Evolutionary conservation across 768 basidiomycete species (phyloP).

Genomic region (Hysterangium stoloniferum): DNA sequence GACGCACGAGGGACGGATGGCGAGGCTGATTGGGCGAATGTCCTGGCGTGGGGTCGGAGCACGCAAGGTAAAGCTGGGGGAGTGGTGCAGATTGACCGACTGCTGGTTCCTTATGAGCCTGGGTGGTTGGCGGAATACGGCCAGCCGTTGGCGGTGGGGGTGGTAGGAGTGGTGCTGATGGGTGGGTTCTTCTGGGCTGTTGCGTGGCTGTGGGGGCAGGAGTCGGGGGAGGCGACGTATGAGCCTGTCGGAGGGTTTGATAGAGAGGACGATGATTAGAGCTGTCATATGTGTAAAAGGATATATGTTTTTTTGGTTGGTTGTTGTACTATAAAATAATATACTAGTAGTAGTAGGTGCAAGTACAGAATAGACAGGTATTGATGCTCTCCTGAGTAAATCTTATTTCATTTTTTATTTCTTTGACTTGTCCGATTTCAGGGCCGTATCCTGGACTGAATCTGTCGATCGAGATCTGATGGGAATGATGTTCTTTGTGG

Average conservation of each 20-base stretch:
- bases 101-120: conserved; percentile 81
- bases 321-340: too few species aligned
- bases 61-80: conserved; percentile 64
- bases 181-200: conserved; percentile 69
- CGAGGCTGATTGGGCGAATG: conserved; percentile 53
- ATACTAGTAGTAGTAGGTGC: too few species aligned
- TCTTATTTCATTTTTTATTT: too few species aligned
- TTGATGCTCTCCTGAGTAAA: too few species aligned
- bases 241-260: conserved; percentile 82
- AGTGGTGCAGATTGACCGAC: conserved; percentile 77
- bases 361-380: too few species aligned
- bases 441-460: too few species aligned
- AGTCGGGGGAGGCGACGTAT: conserved; percentile 80
- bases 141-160: conserved; percentile 53
- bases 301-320: too few species aligned
- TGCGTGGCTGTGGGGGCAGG: conserved; percentile 59
- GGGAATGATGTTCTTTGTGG: too few species aligned
- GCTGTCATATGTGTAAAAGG: too few species aligned
- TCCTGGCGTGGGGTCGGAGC: conserved; percentile 69
- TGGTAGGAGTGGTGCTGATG: conserved; percentile 52
- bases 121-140: conserved; percentile 80
- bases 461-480: too few species aligned
- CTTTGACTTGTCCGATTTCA: too few species aligned
- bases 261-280: conserved; percentile 15
- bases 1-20: conserved; percentile 61